Conservation (phyloP, 1,284 basidiomycete species). For the Moesziomyces parantarcticus region DNA sequence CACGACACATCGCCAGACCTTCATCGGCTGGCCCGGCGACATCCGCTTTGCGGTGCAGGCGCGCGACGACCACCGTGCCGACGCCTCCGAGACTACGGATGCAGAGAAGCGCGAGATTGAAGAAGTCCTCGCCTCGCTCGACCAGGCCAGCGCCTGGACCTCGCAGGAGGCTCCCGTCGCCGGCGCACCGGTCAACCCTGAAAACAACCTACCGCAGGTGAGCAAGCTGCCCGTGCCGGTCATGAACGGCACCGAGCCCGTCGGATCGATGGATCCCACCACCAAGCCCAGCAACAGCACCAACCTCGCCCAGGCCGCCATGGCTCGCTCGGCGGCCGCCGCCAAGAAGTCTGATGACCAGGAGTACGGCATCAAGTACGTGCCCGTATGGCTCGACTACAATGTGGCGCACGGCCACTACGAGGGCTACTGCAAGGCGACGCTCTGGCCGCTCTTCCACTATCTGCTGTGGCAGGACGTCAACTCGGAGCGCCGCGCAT, state of each 20-base stretch:
- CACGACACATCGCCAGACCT: conserved; percentile 84
- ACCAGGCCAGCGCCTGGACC: conserved; percentile 58
- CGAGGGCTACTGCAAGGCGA: conserved; percentile 93
- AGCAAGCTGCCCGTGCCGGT: conserved; percentile 50
- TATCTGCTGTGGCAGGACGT: conserved; percentile 97
- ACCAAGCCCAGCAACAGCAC: conserved; percentile 15
- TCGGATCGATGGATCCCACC: conserved; percentile 48
- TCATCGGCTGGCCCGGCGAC: conserved; percentile 94
- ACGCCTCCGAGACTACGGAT: conserved; percentile 55
- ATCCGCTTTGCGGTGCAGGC: conserved; percentile 71
- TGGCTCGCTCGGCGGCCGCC: conserved; percentile 72
- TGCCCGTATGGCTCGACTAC: conserved; percentile 92
- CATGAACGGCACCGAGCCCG: conserved; percentile 66
- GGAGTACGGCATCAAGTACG: conserved; percentile 73
- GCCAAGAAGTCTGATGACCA: conserved; percentile 64
- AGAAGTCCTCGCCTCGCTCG: conserved; percentile 58
- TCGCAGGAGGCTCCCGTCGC: conserved; percentile 50
- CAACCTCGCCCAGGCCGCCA: conserved; percentile 70
- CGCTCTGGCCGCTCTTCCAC: conserved; percentile 97
- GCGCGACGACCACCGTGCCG: conserved; percentile 55
- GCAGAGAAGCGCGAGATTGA: conserved; percentile 63
- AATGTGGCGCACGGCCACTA: conserved; percentile 91
- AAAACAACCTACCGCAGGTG: conserved; percentile 28
- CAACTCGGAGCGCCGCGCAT: conserved; percentile 70
- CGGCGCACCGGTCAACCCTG: conserved; percentile 41